Percentiles rank a stretch among this genome's conserved stretches.
These are phyloP conservation scores for Cyanophora paradoxa DNA, from an alignment of 78 protist genomes.

Conservation along the genomic window DNA sequence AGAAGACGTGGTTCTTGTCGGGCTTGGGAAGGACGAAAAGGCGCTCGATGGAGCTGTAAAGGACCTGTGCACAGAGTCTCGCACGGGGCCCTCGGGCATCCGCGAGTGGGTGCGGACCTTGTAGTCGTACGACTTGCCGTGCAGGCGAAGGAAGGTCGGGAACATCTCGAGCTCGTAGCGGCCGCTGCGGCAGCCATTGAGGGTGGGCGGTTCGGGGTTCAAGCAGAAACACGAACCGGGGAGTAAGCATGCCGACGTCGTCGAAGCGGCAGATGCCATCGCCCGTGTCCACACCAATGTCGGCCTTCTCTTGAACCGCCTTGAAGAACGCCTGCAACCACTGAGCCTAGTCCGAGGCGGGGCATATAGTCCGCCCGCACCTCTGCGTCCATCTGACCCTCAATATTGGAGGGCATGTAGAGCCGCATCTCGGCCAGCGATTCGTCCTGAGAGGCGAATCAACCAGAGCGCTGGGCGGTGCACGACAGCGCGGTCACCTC, in stretches of 20 bases:
- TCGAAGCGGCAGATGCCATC: background rate
- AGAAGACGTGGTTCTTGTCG: slow-evolving; percentile 35
- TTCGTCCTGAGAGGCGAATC: background rate
- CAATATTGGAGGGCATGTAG: background rate
- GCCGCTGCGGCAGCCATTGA: slow-evolving; percentile 15
- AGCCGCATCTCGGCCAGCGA: slow-evolving; percentile 6
- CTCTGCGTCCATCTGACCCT: slow-evolving; percentile 1
- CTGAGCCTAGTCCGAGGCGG: too few species aligned
- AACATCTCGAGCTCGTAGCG: slow-evolving; percentile 59
- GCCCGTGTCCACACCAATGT: background rate
- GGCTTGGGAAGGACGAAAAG: slow-evolving; percentile 29
- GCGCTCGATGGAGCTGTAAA: slow-evolving; percentile 32
- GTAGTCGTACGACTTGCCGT: slow-evolving; percentile 53
- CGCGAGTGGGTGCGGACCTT: too few species aligned
- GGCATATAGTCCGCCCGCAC: too few species aligned
- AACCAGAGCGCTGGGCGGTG: background rate
- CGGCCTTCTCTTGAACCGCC: background rate
- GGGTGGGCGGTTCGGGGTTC: background rate
- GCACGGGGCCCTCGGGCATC: too few species aligned
- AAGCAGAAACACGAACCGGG: background rate
- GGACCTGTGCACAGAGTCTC: too few species aligned
- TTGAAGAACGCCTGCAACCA: background rate
- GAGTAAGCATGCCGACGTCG: background rate
- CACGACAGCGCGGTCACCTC: background rate
- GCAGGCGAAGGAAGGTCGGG: slow-evolving; percentile 42